These are phyloP conservation scores for Fusarium penzigii DNA, from an alignment of 2,329 filamentous ascomycete genomes.

Conservation along the genomic window DNA sequence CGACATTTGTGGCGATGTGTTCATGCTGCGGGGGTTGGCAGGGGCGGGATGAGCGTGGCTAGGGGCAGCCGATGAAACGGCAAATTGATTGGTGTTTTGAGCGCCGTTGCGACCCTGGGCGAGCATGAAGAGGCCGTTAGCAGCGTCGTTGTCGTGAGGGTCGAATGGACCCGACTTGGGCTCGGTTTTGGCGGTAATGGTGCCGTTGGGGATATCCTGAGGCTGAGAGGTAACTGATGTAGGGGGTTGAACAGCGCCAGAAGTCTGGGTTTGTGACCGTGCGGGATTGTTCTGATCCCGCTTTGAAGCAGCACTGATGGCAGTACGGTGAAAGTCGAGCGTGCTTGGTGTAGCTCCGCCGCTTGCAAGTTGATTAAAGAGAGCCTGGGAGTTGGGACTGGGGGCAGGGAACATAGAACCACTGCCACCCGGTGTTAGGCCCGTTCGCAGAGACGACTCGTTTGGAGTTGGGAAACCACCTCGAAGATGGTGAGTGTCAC, in stretches of 20 bases:
- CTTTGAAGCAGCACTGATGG: slow-evolving; percentile 75
- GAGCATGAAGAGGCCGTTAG: slow-evolving; percentile 90
- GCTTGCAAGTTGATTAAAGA: slow-evolving; percentile 77
- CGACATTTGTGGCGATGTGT: slow-evolving; percentile 53
- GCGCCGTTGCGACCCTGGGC: slow-evolving; percentile 68
- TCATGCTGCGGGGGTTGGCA: slow-evolving; percentile 36
- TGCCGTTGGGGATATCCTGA: slow-evolving; percentile 49
- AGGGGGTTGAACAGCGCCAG: slow-evolving; percentile 25
- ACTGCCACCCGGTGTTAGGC: slow-evolving; percentile 89
- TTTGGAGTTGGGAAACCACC: slow-evolving; percentile 92
- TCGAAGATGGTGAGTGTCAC: slow-evolving; percentile 74
- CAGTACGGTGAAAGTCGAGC: slow-evolving; percentile 92
- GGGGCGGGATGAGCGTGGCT: slow-evolving; percentile 51
- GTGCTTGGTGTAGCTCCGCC: slow-evolving; percentile 87
- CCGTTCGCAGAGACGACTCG: slow-evolving; percentile 90
- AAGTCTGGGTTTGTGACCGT: slow-evolving; percentile 27
- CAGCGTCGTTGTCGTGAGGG: slow-evolving; percentile 91
- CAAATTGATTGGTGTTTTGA: slow-evolving; percentile 51
- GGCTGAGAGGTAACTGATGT: slow-evolving; percentile 53
- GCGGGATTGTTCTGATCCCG: slow-evolving; percentile 46
- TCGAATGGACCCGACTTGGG: slow-evolving; percentile 69
- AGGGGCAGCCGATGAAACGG: slow-evolving; percentile 45
- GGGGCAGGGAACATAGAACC: slow-evolving; percentile 96
- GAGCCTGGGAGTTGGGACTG: slow-evolving; percentile 80
- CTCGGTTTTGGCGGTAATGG: slow-evolving; percentile 51